phyloP scores from a whole-genome alignment of 2,329 filamentous ascomycete genomes.

The Clarireedia hainanense region DNA sequence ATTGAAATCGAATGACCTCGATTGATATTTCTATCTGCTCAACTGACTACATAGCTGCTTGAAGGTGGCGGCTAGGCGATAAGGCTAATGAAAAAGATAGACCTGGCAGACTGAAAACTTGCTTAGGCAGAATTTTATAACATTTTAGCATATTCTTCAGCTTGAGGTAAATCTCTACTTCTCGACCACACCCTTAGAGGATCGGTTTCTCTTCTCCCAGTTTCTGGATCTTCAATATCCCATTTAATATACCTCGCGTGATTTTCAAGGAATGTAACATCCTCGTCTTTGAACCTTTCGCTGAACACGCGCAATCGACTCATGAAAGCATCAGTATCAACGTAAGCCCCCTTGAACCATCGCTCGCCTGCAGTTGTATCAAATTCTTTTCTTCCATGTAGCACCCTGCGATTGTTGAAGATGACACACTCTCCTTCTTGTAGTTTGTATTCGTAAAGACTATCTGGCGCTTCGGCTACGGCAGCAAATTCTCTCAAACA shows the following conservation, averaged over 20 bases:
- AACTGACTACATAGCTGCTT: no score
- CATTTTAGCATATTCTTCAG: conserved; percentile 1
- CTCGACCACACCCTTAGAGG: conserved; percentile 3
- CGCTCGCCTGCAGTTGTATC: conserved; percentile 57
- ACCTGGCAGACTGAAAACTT: no score
- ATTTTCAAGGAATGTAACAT: background rate
- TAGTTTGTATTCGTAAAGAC: conserved; percentile 64
- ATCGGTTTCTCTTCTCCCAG: conserved; percentile 7
- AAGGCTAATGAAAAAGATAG: no score
- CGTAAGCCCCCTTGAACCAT: conserved; percentile 82
- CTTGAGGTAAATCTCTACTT: conserved; percentile 3
- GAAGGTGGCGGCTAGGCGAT: no score
- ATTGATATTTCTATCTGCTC: no score
- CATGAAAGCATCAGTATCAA: conserved; percentile 57
- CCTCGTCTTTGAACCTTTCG: conserved; percentile 9
- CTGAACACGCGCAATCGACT: conserved; percentile 37
- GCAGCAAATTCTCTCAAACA: background rate
- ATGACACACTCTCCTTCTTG: conserved; percentile 79
- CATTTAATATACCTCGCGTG: conserved; percentile 1
- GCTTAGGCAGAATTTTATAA: background rate
- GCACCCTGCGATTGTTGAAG: conserved; percentile 82
- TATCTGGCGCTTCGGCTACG: conserved; percentile 35
- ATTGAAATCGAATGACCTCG: no score
- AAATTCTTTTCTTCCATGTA: conserved; percentile 77
- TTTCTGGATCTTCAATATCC: conserved; percentile 2